Evolutionary conservation across 306 rosid species (phyloP), one percentile per base, ranked within the genome.

Genomic region (Sesbania bispinosa): DNA sequence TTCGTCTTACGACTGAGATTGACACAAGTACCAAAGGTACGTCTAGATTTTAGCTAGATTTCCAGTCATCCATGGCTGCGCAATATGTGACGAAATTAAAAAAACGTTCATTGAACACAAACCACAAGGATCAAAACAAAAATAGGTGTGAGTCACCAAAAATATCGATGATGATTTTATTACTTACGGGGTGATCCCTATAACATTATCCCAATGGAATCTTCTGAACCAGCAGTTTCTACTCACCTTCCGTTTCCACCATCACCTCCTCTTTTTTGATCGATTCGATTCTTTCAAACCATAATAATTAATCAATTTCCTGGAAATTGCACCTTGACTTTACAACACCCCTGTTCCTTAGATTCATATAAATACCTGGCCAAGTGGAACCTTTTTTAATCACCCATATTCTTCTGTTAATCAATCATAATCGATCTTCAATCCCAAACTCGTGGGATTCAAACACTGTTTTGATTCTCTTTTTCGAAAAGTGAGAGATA

Each of bases 31-130:
- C 35, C 38, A 4, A 14, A 43, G 55, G 11, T 33, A 21, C 23
- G 35, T 62, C 42, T 74, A 50, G 63, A 74, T 62, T 62, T 46
- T 38, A 26, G 72, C 10, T 53, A 26, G 72, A 16, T 53, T 66
- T 16, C 5, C 0, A 63, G 82, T 78, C 82, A 71, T 52, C 10
- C 7, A 4, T 23, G 82, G 68, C 82, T 78, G 82, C 77, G 53
- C 77, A 7, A 10, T n/a, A n/a, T n/a, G 14, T 10, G 54, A 62
- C 61, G n/a, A n/a, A n/a, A n/a, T n/a, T n/a, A n/a, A n/a, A 41
- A 21, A 29, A 14, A 7, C 10, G 33, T 78, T 62, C 73, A 54
- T 53, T 78, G 74, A 71, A 78, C 61, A 15, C 39, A 23, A 52
- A 43, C 33, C 68, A 43, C 39, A 3, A 27, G 9, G 5, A 36